Conservation (phyloP, 208 protist species). For the Wallacemonas sp. region DNA sequence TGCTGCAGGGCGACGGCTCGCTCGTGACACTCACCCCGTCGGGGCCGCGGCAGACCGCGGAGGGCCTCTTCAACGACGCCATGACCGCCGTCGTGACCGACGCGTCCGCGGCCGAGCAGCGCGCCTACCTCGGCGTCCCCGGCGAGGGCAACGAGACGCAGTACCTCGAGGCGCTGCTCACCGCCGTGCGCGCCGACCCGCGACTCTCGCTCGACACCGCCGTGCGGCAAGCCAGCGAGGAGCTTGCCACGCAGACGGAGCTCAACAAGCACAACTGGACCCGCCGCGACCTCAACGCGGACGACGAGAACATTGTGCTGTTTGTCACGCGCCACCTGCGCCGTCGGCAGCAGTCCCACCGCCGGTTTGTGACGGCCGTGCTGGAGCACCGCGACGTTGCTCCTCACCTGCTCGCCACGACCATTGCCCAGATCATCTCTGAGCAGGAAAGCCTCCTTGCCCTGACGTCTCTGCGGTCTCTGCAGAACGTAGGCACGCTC, state of each 20-base stretch:
- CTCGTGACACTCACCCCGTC: conserved; percentile 57
- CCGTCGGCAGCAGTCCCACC: conserved; percentile 68
- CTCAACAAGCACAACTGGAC: conserved; percentile 70
- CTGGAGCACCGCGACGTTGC: conserved; percentile 46
- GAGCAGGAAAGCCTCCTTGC: conserved; percentile 69
- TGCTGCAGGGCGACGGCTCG: conserved; percentile 40
- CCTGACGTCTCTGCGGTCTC: conserved; percentile 56
- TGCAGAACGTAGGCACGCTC: conserved; percentile 75
- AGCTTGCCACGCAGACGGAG: conserved; percentile 25
- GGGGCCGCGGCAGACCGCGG: conserved; percentile 47
- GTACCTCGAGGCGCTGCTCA: conserved; percentile 17
- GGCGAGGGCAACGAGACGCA: conserved; percentile 19
- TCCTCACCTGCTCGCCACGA: conserved; percentile 34
- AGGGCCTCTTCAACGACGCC: conserved; percentile 22
- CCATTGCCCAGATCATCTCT: conserved; percentile 68
- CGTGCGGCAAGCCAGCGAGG: conserved; percentile 51
- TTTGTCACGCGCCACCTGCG: conserved; percentile 69
- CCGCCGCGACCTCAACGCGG: conserved; percentile 58
- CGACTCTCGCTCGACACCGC: conserved; percentile 66
- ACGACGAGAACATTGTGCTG: conserved; percentile 76
- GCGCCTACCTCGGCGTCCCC: conserved; percentile 18
- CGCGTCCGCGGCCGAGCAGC: neutral
- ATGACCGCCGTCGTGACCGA: neutral
- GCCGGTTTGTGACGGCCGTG: conserved; percentile 63
- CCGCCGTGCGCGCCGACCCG: conserved; percentile 42